phyloP scores from a whole-genome alignment of 768 basidiomycete species.

The Bullera alba region DNA sequence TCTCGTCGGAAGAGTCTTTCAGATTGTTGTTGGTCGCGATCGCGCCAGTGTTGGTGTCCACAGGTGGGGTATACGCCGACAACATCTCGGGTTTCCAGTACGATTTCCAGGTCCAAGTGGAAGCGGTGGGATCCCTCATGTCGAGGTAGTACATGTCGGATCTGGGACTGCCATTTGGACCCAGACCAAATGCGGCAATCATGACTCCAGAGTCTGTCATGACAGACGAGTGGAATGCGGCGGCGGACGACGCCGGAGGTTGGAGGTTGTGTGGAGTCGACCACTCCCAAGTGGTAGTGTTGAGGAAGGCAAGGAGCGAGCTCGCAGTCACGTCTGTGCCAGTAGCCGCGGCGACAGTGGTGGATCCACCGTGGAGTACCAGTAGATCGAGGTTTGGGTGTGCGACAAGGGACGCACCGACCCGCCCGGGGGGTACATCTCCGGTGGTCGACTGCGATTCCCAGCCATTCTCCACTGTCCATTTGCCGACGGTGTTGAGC shows the following conservation, averaged over 20 bases:
- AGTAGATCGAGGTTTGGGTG: constrained; percentile 39
- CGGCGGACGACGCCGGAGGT: constrained; percentile 34
- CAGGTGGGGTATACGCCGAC: constrained; percentile 8
- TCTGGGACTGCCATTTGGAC: constrained; percentile 14
- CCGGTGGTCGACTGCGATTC: constrained; percentile 28
- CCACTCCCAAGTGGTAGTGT: constrained; percentile 42
- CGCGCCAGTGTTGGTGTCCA: neutral
- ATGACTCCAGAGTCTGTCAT: constrained; percentile 44
- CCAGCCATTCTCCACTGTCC: constrained; percentile 33
- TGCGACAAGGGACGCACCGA: constrained; percentile 39
- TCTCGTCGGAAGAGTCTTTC: constrained; percentile 4
- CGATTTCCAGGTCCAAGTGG: constrained; percentile 42
- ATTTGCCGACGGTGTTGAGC: constrained; percentile 31
- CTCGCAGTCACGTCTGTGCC: no score
- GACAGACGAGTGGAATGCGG: constrained; percentile 38
- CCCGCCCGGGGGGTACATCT: constrained; percentile 33
- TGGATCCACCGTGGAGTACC: constrained; percentile 14
- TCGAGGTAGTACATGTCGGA: constrained; percentile 43
- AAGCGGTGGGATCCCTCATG: constrained; percentile 29
- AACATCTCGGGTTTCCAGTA: constrained; percentile 39
- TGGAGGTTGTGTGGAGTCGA: constrained; percentile 41
- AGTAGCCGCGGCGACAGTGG: no score
- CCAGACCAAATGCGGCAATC: constrained; percentile 42
- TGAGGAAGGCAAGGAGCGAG: constrained; percentile 35
- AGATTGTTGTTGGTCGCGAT: neutral